A percentile compares a stretch with the other conserved stretches of the same genome.
phyloP scores from a whole-genome alignment of 2,329 filamentous ascomycete species.

The Aaosphaeria arxii region DNA sequence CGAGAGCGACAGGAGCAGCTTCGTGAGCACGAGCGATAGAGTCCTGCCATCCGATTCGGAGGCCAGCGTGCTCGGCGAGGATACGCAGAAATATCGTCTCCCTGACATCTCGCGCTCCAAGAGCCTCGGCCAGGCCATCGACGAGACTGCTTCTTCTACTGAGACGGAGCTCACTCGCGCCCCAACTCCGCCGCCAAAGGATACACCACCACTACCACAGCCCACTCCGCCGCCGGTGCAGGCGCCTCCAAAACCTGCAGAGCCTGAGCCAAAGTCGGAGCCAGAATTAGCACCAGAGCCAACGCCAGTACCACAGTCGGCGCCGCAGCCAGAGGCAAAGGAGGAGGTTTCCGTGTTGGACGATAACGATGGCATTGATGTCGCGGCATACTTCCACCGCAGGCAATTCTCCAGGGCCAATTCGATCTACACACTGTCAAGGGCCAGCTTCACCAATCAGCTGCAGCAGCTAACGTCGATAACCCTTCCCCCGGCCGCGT shows the following conservation, averaged over 20 bases:
- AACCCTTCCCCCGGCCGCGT: slow-evolving; percentile 79
- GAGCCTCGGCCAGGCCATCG: slow-evolving; percentile 45
- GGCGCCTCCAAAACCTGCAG: too few relatives aligned
- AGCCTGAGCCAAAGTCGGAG: too few relatives aligned
- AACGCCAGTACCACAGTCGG: too few relatives aligned
- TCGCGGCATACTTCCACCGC: slow-evolving; percentile 64
- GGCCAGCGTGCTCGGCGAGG: slow-evolving; percentile 55
- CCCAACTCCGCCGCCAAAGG: slow-evolving; percentile 53
- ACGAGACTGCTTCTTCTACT: slow-evolving; percentile 13
- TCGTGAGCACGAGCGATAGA: slow-evolving; percentile 53
- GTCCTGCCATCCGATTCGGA: slow-evolving; percentile 52
- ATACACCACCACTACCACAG: slow-evolving; percentile 22
- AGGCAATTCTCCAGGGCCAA: slow-evolving; percentile 60
- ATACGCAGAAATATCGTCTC: slow-evolving; percentile 71
- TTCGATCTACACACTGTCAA: slow-evolving; percentile 90
- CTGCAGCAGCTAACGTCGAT: slow-evolving; percentile 89
- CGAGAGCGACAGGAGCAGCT: slow-evolving; percentile 47
- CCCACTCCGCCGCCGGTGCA: slow-evolving; percentile 5
- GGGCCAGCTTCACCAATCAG: slow-evolving; percentile 89
- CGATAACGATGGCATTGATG: slow-evolving; percentile 43
- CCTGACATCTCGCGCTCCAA: slow-evolving; percentile 68
- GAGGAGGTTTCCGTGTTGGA: slow-evolving; percentile 31
- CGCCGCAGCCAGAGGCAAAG: neutral
- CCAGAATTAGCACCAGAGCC: too few relatives aligned
- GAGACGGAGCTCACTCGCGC: slow-evolving; percentile 18